Conservation (phyloP, 1,284 basidiomycete species). For the Cryptococcus sp. region DNA sequence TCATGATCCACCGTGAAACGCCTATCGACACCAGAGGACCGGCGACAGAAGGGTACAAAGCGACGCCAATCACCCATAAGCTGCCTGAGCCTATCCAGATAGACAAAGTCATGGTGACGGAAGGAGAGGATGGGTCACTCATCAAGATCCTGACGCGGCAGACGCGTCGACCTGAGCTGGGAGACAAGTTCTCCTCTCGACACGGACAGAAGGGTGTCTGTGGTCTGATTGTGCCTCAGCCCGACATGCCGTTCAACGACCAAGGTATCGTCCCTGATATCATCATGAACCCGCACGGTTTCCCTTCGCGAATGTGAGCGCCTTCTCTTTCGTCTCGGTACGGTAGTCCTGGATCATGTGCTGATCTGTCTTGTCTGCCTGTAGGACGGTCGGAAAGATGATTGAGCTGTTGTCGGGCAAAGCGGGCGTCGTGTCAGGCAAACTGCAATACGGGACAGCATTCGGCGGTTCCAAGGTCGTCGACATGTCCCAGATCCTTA, state of each 20-base stretch:
- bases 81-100: conserved; percentile 89
- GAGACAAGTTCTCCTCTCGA: conserved; percentile 97
- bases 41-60: conserved; percentile 70
- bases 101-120: conserved; percentile 97
- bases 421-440: conserved; percentile 55
- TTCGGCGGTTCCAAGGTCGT: conserved; percentile 99
- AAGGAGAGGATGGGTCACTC: conserved; percentile 89
- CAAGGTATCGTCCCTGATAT: conserved; percentile 94
- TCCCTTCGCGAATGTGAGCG: conserved; percentile 89
- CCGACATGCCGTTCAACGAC: conserved; percentile 99
- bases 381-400: conserved; percentile 94
- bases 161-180: conserved; percentile 92
- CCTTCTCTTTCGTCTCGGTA: not conserved
- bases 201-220: conserved; percentile 99
- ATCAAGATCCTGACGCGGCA: conserved; percentile 99
- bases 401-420: conserved; percentile 98
- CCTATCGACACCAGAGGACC: conserved; percentile 73
- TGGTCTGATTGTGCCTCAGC: conserved; percentile 96
- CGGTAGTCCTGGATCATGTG: not conserved
- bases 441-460: conserved; percentile 65
- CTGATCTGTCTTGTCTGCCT: conserved; percentile 2
- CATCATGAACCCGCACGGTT: conserved; percentile 99
- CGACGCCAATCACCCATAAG: conserved; percentile 87
- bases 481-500: conserved; percentile 94
- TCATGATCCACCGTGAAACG: conserved; percentile 96